Evolutionary conservation across 2,329 filamentous ascomycete genomes (phyloP), one percentile per base, ranked within the genome.

Genomic region (Talaromyces sp.): DNA sequence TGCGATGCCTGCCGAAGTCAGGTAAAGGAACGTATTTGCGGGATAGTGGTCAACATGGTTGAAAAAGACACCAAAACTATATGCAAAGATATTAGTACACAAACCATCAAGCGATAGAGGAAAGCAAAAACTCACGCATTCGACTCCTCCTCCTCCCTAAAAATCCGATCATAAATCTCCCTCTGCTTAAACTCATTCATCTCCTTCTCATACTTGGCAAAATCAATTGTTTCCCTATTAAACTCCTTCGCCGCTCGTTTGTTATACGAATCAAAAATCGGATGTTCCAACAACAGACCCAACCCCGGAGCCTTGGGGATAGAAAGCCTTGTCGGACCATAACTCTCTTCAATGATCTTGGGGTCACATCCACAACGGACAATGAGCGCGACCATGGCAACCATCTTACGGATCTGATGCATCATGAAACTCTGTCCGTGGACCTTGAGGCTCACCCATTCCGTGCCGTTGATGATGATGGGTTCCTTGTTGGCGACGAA

Each of bases 351-450:
- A 70, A 99, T 91, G 31, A 91, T 86, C 11, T 86, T 81, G 3
- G 88, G 82, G 3, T 91, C 84, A n/a, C 89, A 89, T 60, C 92
- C 95, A 76, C 91, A 96, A 43, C 95, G 89, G 6, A 96, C 90
- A 5, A 94, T 83, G 67, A 99, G 83, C 38, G 92, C 88, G 8
- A 88, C 92, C 90, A 99, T 93, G 65, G 91, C 92, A 17, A 99
- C 92, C 95, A 99, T 98, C 80, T 98, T 99, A 73, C 95, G 90
- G 78, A 99, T 99, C 81, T 99, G 95, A 79, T 99, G 95, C 95
- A 99, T 99, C 95, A 99, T 99, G 84, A 99, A 99, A 74, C 90
- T 94, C 79, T 99, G 95, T 0, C 95, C 95, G 78, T 99, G 95
- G 27, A 99, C 93, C 76, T 96, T 97, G 70, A 98, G 84, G 51